Percentiles rank a stretch among this genome's conserved stretches.
Conservation (phyloP, 306 rosid genomes). For the Quercus cerris region DNA sequence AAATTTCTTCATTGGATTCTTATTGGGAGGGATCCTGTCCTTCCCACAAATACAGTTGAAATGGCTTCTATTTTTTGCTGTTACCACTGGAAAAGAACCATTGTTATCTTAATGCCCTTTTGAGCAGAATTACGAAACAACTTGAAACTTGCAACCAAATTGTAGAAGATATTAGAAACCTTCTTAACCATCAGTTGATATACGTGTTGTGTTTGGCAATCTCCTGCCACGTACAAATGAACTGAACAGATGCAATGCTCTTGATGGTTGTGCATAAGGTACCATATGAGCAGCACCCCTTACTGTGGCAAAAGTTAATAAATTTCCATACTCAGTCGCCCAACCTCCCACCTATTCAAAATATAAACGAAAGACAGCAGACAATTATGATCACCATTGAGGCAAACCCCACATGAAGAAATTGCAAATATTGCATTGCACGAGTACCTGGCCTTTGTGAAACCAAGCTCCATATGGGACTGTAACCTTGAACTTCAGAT, state of each 20-base stretch:
- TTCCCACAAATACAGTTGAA: background rate
- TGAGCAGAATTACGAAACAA: conserved; percentile 20
- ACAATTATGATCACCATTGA: background rate
- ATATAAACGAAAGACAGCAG: background rate
- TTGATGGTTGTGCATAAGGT: conserved; percentile 83
- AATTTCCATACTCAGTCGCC: conserved; percentile 82
- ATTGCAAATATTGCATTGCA: background rate
- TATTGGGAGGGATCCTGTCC: background rate
- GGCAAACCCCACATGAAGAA: background rate
- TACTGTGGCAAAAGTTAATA: conserved; percentile 73
- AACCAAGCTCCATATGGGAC: conserved; percentile 88
- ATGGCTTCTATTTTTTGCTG: background rate
- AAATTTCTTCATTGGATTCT: background rate
- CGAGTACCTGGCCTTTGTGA: conserved; percentile 77
- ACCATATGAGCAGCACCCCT: conserved; percentile 95
- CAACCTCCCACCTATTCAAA: conserved; percentile 67
- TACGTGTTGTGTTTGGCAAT: conserved; percentile 59
- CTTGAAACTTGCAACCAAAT: background rate
- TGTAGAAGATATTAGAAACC: background rate
- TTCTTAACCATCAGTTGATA: conserved; percentile 40
- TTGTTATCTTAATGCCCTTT: background rate
- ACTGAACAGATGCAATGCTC: conserved; percentile 69
- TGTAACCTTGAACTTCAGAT: conserved; percentile 53
- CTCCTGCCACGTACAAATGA: conserved; percentile 57
- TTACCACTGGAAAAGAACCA: background rate